Conservation (phyloP, 2,329 filamentous ascomycete genomes). For the Cucurbitaria berberidis region DNA sequence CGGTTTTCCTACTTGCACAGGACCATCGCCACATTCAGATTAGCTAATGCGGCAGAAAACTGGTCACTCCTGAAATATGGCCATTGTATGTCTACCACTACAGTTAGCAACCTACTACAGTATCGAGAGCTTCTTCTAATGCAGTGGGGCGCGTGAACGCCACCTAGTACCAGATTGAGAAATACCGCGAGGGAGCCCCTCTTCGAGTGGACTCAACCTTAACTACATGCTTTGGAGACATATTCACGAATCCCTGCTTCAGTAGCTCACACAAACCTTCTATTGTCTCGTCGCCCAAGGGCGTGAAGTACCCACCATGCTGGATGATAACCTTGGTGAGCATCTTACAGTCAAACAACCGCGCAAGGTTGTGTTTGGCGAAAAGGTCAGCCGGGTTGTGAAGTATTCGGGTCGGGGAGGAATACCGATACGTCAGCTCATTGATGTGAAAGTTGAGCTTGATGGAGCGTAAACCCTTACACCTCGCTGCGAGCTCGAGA, state of each 20-base stretch:
- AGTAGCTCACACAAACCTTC: not conserved
- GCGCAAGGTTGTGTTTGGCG: not conserved
- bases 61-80: no score
- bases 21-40: no score
- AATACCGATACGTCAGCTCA: not conserved
- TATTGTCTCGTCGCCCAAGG: not conserved
- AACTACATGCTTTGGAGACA: not conserved
- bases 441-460: not conserved
- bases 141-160: no score
- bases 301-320: not conserved
- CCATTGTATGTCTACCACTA: no score
- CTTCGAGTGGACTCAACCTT: not conserved
- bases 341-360: not conserved
- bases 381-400: not conserved
- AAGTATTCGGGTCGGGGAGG: not conserved
- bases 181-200: no score
- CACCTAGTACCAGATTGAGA: no score
- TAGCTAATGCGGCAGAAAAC: no score
- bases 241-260: not conserved
- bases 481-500: not conserved
- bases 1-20: not conserved
- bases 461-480: not conserved
- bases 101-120: no score
- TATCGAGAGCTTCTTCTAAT: no score
- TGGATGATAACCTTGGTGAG: not conserved